Conservation (phyloP, 2,329 filamentous ascomycete genomes). For the Leptoxyphium fumago region DNA sequence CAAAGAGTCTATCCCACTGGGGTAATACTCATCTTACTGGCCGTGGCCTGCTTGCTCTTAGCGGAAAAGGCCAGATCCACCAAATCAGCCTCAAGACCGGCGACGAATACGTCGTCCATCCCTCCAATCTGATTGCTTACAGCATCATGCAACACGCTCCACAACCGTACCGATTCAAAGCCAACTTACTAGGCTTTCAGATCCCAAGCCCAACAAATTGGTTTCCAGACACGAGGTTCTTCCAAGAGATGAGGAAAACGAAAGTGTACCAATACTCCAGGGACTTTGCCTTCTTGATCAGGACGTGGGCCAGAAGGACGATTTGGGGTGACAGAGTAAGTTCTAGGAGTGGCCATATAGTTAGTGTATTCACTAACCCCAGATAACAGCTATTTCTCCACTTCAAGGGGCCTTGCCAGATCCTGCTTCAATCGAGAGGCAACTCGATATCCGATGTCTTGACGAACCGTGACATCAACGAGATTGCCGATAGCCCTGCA, state of each 20-base stretch:
- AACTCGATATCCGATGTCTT: conserved; percentile 65
- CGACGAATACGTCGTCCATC: conserved; percentile 84
- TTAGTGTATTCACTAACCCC: conserved; percentile 1
- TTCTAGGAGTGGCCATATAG: neutral
- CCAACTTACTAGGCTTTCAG: conserved; percentile 59
- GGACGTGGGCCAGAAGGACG: conserved; percentile 63
- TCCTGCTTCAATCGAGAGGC: conserved; percentile 79
- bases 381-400: conserved; percentile 57
- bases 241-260: conserved; percentile 57
- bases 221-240: conserved; percentile 57
- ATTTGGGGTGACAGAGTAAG: conserved; percentile 79
- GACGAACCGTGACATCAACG: conserved; percentile 66
- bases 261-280: conserved; percentile 56
- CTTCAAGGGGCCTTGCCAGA: conserved; percentile 72
- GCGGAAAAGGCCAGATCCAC: conserved; percentile 79
- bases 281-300: conserved; percentile 49
- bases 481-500: conserved; percentile 70
- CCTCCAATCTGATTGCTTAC: conserved; percentile 82
- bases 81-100: conserved; percentile 65
- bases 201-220: conserved; percentile 52
- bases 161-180: conserved; percentile 74
- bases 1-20: conserved; percentile 65
- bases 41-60: conserved; percentile 69
- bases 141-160: conserved; percentile 60
- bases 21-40: conserved; percentile 81